A percentile compares a stretch with the other conserved stretches of the same genome.
These are phyloP conservation scores for Reticulascus tulasneorum DNA, from an alignment of 2,329 filamentous ascomycete species.

Conservation along the genomic window DNA sequence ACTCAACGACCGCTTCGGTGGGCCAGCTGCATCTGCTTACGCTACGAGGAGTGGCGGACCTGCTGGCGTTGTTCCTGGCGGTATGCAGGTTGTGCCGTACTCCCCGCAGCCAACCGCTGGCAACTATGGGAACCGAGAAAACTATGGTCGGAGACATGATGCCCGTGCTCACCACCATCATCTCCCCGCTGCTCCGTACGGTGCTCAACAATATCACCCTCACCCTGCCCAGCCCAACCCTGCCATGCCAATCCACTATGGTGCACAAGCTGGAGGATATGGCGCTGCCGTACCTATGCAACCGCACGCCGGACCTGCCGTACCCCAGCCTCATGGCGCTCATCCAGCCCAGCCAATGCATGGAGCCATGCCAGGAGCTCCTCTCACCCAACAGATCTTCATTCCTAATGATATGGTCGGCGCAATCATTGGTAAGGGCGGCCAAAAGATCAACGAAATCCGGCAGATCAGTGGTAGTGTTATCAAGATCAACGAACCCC, in stretches of 20 bases:
- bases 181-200: slow-evolving; percentile 69
- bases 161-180: slow-evolving; percentile 61
- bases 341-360: slow-evolving; percentile 67
- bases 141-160: slow-evolving; percentile 70
- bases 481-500: slow-evolving; percentile 99
- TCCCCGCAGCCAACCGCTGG: slow-evolving; percentile 89
- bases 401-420: slow-evolving; percentile 99
- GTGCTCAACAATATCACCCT: slow-evolving; percentile 67
- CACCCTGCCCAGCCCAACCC: slow-evolving; percentile 59
- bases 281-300: slow-evolving; percentile 76
- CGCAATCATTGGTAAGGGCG: slow-evolving; percentile 97
- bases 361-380: slow-evolving; percentile 66
- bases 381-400: slow-evolving; percentile 95
- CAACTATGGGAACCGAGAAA: slow-evolving; percentile 87
- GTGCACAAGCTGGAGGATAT: slow-evolving; percentile 64
- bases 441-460: slow-evolving; percentile 99
- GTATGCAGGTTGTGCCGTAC: slow-evolving; percentile 99
- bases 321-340: slow-evolving; percentile 50
- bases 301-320: slow-evolving; percentile 60
- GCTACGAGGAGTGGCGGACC: slow-evolving; percentile 91
- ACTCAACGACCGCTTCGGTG: slow-evolving; percentile 92
- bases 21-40: slow-evolving; percentile 94
- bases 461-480: slow-evolving; percentile 94
- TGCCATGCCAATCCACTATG: slow-evolving; percentile 74
- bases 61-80: slow-evolving; percentile 88